phyloP scores from a whole-genome alignment of 768 basidiomycete genomes.

The Lactarius indigo region DNA sequence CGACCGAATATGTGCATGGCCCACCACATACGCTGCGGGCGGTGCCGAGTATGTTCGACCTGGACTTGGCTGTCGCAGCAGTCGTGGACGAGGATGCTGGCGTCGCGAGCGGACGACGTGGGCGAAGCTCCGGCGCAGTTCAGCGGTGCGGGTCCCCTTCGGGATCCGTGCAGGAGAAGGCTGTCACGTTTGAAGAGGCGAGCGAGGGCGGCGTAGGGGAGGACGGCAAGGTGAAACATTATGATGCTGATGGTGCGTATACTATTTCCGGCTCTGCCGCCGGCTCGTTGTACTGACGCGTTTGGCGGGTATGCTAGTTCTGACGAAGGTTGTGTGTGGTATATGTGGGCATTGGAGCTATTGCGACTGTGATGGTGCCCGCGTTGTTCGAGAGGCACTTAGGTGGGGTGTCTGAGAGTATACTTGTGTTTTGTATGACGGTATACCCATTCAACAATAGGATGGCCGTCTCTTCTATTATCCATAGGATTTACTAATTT shows the following conservation, averaged over 20 bases:
- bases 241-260: slow-evolving; percentile 78
- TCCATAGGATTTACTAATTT: not conserved
- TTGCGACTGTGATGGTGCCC: slow-evolving; percentile 61
- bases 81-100: slow-evolving; percentile 28
- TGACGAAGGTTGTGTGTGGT: slow-evolving; percentile 87
- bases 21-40: slow-evolving; percentile 63
- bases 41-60: slow-evolving; percentile 83
- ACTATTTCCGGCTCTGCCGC: not conserved
- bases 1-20: slow-evolving; percentile 78
- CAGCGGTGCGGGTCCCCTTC: slow-evolving; percentile 18
- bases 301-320: slow-evolving; percentile 42
- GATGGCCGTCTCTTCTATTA: not conserved
- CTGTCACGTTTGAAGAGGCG: slow-evolving; percentile 15
- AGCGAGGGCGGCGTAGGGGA: slow-evolving; percentile 26
- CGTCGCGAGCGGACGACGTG: slow-evolving; percentile 35
- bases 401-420: slow-evolving; percentile 55
- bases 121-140: slow-evolving; percentile 37
- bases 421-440: not conserved
- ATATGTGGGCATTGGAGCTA: slow-evolving; percentile 78
- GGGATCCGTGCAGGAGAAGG: slow-evolving; percentile 12
- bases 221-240: slow-evolving; percentile 59
- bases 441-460: not conserved
- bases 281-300: slow-evolving; percentile 12
- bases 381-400: slow-evolving; percentile 63
- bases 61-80: slow-evolving; percentile 37